Evolutionary conservation across 805 yeast genomes (phyloP), one percentile per base, ranked within the genome.

Genomic region (Candida ponderosae): DNA sequence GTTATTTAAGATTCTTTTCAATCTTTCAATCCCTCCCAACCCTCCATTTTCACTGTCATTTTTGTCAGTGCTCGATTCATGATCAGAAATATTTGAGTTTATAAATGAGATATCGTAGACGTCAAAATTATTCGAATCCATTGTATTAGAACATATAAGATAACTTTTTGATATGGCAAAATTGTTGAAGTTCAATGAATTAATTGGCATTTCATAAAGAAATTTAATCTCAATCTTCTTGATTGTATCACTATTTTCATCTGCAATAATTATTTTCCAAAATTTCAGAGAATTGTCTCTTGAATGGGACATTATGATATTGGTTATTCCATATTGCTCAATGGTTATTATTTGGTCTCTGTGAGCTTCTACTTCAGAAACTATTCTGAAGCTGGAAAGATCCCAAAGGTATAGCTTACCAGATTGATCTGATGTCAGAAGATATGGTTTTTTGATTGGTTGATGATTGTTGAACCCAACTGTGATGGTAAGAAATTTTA

Each of bases 341-440:
- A 81, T 50, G 1, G 80, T 65, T 18, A 82, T 47, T 1, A 84
- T 52, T 8, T 65, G 59, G 15, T 63, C 64, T 6, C 54, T 59
- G 51, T 86, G 95, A 1, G 77, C 83, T 42, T 65, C 59, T 79
- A 86, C 80, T 1, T 68, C 59, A 0, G 66, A 68, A 2, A 68
- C 33, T 0, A 87, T 82, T 33, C 93, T 56, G 29, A 77, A 60
- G 0, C 74, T 65, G 1, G 57, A 49, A 7, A 84, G 42, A 39
- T 76, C 71, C 95, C 95, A 84, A 66, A 79, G 64, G 1, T 75
- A 64, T 3, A 76, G 46, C 65, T 72, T 65, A 0, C 95, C 95
- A 0, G 61, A 52, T 20, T 76, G 77, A 51, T 83, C 93, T 5
- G 74, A 74, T 1, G 83, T 66, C 1, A 72, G 49, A 4, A 80